Evolutionary conservation across 176 grass and related monocot species (phyloP), one percentile per base, ranked within the genome.

Genomic region (Bonia amplexicaulis): DNA sequence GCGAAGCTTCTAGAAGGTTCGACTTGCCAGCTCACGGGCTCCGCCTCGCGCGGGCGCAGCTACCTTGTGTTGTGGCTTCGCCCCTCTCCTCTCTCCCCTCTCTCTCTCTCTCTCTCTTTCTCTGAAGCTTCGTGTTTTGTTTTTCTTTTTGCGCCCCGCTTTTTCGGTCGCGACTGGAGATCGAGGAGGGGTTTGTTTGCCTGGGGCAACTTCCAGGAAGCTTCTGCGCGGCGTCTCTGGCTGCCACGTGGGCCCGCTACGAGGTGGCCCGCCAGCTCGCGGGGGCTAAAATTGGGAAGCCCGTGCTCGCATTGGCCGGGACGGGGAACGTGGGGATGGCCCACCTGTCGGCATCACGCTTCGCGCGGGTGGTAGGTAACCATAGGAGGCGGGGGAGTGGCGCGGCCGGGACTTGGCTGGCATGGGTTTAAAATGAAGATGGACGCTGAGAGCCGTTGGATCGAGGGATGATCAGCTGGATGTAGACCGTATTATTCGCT

Each of bases 141-240:
- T 29, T 48, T 53, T 66, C 48, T 67, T 54, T 54, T 54, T 78
- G 73, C 44, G 25, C 51, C 77, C 64, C 6, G 88, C 70, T 81
- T 86, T 52, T 65, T 81, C 71, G 78, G 64, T 90, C 71, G 78
- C 71, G 78, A 86, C 76, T 70, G 51, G 51, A 31, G 88, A 82
- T 33, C 78, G 86, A 0, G 72, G 46, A 80, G 70, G 51, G 64
- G 39, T n/a, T 58, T 39, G 85, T 64, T 55, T n/a, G 2, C 60
- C 7, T 0, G 51, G n/a, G 72, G 88, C 87, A 87, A 59, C 84
- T 87, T 90, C 84, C 16, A 25, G 12, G 88, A 87, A 90, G 79
- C 80, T 90, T 80, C 82, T 61, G 3, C 45, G 39, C 17, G 62
- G 19, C 25, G 25, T 12, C 7, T 46, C 19, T 33, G 63, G 26